These are phyloP conservation scores for Paecilomyces variotii DNA, from an alignment of 2,329 filamentous ascomycete species.

Conservation along the genomic window DNA sequence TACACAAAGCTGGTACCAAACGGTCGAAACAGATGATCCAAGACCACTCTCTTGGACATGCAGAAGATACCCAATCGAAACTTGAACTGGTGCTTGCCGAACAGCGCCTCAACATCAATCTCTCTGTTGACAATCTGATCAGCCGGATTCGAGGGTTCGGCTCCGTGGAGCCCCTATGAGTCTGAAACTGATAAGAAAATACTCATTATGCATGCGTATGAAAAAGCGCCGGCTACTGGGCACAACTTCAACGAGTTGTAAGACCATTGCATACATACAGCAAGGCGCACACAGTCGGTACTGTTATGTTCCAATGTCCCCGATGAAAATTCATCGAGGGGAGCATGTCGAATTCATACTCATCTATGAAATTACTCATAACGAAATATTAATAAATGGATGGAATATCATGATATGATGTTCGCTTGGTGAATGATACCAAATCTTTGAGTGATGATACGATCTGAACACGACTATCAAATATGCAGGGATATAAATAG, in stretches of 20 bases:
- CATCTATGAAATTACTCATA: too few relatives aligned
- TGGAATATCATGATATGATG: too few relatives aligned
- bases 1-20: slow-evolving; percentile 24
- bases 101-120: slow-evolving; percentile 24
- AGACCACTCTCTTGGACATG: slow-evolving; percentile 27
- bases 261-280: not conserved
- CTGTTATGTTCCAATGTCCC: not conserved
- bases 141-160: slow-evolving; percentile 23
- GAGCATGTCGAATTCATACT: not conserved
- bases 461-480: too few relatives aligned
- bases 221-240: not conserved
- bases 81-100: slow-evolving; percentile 29
- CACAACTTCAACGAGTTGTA: not conserved
- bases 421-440: too few relatives aligned
- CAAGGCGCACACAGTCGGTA: not conserved
- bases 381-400: too few relatives aligned
- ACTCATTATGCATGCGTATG: not conserved
- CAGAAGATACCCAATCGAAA: slow-evolving; percentile 27
- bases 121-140: slow-evolving; percentile 25
- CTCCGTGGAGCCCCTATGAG: slow-evolving; percentile 10
- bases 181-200: not conserved
- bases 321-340: not conserved
- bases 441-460: too few relatives aligned
- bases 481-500: too few relatives aligned
- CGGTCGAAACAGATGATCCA: slow-evolving; percentile 23